phyloP scores from a whole-genome alignment of 179 eudicot species.

The Spergularia azorica region DNA sequence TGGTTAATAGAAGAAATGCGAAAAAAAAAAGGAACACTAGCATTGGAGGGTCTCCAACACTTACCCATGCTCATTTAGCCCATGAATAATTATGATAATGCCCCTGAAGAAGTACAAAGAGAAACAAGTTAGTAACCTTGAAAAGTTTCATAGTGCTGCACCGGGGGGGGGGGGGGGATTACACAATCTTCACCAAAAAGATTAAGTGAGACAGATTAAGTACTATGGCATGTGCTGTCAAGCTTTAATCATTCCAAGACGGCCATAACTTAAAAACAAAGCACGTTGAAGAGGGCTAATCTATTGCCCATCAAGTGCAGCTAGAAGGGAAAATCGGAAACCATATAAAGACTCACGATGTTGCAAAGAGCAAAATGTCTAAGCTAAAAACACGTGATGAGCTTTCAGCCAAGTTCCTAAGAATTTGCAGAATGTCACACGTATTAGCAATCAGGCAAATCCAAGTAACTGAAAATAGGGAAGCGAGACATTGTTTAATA shows the following conservation, averaged over 20 bases:
- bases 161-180: background rate
- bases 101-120: conserved; percentile 61
- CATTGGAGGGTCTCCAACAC: background rate
- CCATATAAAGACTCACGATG: background rate
- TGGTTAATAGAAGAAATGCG: background rate
- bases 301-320: conserved; percentile 1
- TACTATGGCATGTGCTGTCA: background rate
- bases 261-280: background rate
- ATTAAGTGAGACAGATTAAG: background rate
- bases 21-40: background rate
- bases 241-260: background rate
- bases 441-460: background rate
- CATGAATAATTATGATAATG: conserved; percentile 74
- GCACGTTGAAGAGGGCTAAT: background rate
- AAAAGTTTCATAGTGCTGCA: background rate
- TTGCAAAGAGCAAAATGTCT: background rate
- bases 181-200: background rate
- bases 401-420: background rate
- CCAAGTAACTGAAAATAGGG: background rate
- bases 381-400: background rate
- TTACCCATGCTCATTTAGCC: conserved; percentile 94
- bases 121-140: background rate
- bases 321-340: background rate
- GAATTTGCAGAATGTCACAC: background rate
- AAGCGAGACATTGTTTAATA: background rate